Evolutionary conservation across 192 early-diverging fungal genomes (phyloP).

Genomic region (Coemansia brasiliensis): DNA sequence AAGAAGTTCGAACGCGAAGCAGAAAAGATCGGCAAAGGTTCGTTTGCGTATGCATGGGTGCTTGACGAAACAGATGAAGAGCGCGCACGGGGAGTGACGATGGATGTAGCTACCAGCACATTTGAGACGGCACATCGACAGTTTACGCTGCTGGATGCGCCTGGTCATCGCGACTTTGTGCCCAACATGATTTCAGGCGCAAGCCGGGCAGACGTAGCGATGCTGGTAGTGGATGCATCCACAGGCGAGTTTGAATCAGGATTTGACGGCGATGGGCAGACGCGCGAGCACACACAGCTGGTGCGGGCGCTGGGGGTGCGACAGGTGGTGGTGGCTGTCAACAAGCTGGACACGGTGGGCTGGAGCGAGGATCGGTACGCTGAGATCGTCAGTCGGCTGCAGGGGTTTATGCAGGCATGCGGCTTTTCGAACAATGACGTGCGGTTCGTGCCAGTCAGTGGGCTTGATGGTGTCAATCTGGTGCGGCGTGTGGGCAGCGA

Average conservation of each 20-base stretch:
- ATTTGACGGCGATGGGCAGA: slow-evolving; percentile 92
- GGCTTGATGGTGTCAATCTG: slow-evolving; percentile 89
- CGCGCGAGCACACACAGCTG: slow-evolving; percentile 91
- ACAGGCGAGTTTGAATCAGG: slow-evolving; percentile 94
- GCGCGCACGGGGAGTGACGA: slow-evolving; percentile 85
- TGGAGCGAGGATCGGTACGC: slow-evolving; percentile 82
- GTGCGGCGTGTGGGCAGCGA: slow-evolving; percentile 34
- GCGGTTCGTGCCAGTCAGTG: slow-evolving; percentile 87
- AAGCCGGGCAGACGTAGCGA: slow-evolving; percentile 85
- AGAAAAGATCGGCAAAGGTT: slow-evolving; percentile 90
- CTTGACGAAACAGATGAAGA: slow-evolving; percentile 97
- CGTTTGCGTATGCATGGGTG: slow-evolving; percentile 98
- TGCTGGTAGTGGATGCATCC: slow-evolving; percentile 88
- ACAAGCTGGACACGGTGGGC: slow-evolving; percentile 89
- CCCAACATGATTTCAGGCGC: slow-evolving; percentile 99
- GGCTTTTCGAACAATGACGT: slow-evolving; percentile 78
- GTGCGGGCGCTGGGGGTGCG: slow-evolving; percentile 89
- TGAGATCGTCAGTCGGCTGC: slow-evolving; percentile 71
- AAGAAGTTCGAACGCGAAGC: slow-evolving; percentile 87
- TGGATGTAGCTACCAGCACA: slow-evolving; percentile 88
- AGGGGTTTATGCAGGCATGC: slow-evolving; percentile 70
- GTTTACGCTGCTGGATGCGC: slow-evolving; percentile 93
- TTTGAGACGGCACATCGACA: slow-evolving; percentile 78
- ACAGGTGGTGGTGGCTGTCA: slow-evolving; percentile 91
- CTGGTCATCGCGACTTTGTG: slow-evolving; percentile 97